A percentile compares a stretch with the other conserved stretches of the same genome.
These are phyloP conservation scores for Aspergillus novoparasiticus DNA, from an alignment of 2,329 filamentous ascomycete species.

Conservation along the genomic window DNA sequence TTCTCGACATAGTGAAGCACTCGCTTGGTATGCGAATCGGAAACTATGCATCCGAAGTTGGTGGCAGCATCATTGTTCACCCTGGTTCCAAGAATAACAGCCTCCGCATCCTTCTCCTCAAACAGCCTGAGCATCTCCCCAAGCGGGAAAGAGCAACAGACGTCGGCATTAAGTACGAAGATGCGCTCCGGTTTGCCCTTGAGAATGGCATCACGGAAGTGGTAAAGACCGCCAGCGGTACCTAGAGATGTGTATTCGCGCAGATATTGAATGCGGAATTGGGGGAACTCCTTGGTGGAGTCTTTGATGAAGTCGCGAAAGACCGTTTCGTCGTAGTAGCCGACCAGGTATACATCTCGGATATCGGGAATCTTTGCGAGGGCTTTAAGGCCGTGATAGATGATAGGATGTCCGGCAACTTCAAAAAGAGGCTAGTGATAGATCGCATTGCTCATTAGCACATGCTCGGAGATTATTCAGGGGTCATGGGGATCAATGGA, in stretches of 20 bases:
- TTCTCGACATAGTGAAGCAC: constrained; percentile 99
- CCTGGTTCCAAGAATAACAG: constrained; percentile 90
- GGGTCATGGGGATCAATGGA: constrained; percentile 9
- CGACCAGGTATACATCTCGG: constrained; percentile 95
- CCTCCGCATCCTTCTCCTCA: constrained; percentile 93
- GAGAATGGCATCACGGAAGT: constrained; percentile 98
- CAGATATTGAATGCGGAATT: constrained; percentile 89
- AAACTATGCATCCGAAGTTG: constrained; percentile 98
- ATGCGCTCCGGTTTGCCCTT: constrained; percentile 93
- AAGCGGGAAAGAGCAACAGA: constrained; percentile 97
- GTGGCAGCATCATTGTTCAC: constrained; percentile 87
- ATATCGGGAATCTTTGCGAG: constrained; percentile 88
- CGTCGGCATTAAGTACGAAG: constrained; percentile 96
- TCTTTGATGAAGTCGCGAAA: constrained; percentile 99
- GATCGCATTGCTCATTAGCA: constrained; percentile 2
- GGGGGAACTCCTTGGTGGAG: constrained; percentile 78
- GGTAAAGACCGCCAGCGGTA: constrained; percentile 94
- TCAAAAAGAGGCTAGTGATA: constrained; percentile 83
- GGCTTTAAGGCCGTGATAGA: constrained; percentile 94
- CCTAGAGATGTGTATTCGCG: constrained; percentile 96
- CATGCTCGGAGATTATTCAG: constrained; percentile 4
- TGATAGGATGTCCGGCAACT: constrained; percentile 96
- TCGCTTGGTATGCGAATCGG: constrained; percentile 87
- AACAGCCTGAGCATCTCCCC: constrained; percentile 94
- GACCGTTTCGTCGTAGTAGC: constrained; percentile 96